Base-by-base conservation (phyloP, 2,329 filamentous ascomycete species). In the Ophiostoma fasciatum region DNA sequence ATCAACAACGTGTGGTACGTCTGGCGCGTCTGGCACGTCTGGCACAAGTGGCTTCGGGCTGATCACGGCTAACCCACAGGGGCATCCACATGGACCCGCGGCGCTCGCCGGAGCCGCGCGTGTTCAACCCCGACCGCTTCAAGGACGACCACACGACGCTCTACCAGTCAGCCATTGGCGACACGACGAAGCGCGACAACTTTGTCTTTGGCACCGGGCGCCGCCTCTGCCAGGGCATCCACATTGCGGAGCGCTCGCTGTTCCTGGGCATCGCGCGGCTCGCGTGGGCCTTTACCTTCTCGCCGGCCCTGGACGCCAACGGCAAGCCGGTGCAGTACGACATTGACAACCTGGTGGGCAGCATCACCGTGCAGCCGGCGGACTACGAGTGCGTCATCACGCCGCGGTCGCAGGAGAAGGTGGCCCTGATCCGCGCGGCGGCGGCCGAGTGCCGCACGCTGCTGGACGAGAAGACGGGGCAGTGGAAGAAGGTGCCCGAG, bases 141-240 rank as follows among this genome's bases (percentile, higher is more conserved):
- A 26, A 38, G 13, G 48, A 49, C 34, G 46, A 56, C 31, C 35
- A 43, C 36, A 43, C 47, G 15, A 43, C 41, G 12, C 39, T 47
- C 1, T 40, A 43, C 19, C 45, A 51, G 33, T 49, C 55, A 0
- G 49, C 50, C 33, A 52, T 49, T 41, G 41, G 43, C 12, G 49
- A 54, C 18, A 15, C 34, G 18, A 36, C 45, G 14, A 57, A 66
- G 45, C 57, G 66, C 13, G 68, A 71, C 32, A 60, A 65, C 7
- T 72, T 68, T 48, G 60, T 57, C 0, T 75, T 71, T 36, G 69
- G 71, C 14, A 64, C 62, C 7, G 70, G 71, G 2, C 57, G 69
- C 7, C 58, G 71, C 19, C 60, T 74, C 29, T 77, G 72, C 48
- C 69, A 64, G 3, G 72, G 71, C 0, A 65, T 69, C 18, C 64